Evolutionary conservation across 257 asterid species (phyloP).

Genomic region (Petunia axillaris): DNA sequence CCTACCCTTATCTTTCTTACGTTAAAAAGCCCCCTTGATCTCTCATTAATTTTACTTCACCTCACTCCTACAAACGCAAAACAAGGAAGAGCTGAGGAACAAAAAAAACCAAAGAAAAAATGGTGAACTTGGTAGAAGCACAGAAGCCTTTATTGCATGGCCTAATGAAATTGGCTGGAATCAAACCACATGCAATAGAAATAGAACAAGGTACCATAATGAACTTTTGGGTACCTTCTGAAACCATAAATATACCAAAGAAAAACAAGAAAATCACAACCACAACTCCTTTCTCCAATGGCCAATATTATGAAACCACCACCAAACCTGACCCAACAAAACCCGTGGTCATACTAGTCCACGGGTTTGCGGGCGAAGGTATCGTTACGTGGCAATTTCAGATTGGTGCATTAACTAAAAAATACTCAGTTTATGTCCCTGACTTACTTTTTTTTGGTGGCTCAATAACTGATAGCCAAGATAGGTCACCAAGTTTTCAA

Average conservation of each 20-base stretch:
- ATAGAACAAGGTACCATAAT: slow-evolving; percentile 60
- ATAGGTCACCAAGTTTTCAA: slow-evolving; percentile 81
- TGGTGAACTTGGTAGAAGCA: slow-evolving; percentile 78
- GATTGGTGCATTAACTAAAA: slow-evolving; percentile 64
- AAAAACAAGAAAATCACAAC: slow-evolving; percentile 35
- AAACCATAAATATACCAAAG: slow-evolving; percentile 47
- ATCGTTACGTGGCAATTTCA: slow-evolving; percentile 90
- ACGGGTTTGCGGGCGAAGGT: slow-evolving; percentile 84
- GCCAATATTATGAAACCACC: background rate
- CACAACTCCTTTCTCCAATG: slow-evolving; percentile 5
- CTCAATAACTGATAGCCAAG: slow-evolving; percentile 57
- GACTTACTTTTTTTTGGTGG: slow-evolving; percentile 94
- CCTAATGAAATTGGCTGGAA: slow-evolving; percentile 76
- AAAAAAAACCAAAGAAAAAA: slow-evolving; percentile 10
- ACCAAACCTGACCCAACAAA: slow-evolving; percentile 43
- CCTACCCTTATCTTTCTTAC: slow-evolving; percentile 39
- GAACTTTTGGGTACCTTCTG: slow-evolving; percentile 74
- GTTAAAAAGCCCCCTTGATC: background rate
- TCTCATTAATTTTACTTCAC: background rate
- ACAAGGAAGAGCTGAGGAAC: background rate
- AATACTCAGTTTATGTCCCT: slow-evolving; percentile 75
- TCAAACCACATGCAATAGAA: slow-evolving; percentile 54
- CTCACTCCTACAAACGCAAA: background rate
- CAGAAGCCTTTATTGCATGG: slow-evolving; percentile 63
- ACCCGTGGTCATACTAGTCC: slow-evolving; percentile 71